Evolutionary conservation across 768 basidiomycete species (phyloP), one percentile per base, ranked within the genome.

Genomic region (Heimioporus sp.): DNA sequence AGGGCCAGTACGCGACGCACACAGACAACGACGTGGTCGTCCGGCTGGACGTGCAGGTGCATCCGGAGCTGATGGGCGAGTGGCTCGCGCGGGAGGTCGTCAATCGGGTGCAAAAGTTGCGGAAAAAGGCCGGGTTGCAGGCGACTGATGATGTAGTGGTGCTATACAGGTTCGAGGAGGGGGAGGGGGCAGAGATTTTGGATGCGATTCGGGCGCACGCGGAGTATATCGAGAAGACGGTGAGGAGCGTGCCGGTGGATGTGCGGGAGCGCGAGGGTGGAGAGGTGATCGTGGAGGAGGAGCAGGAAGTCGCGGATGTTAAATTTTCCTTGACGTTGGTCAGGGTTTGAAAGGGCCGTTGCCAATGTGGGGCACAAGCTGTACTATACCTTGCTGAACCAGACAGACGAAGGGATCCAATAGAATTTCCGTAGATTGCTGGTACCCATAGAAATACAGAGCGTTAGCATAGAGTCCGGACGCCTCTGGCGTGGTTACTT

Each of bases 21-120:
- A 92, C 93, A 19, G 92, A 98, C 72, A 90, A 88, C 62, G 94
- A 98, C 60, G 94, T 98, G 46, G 95, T 97, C 44, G 81, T 98
- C 55, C 80, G 96, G 43, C 83, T 99, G 37, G 97, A 99, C 70
- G 83, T 92, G 49, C 84, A 88, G 66, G 80, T 87, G 42, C 90
- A 97, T 62, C 80, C 87, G 0, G 92, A 98, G 56, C 80, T 98
- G 40, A 83, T 86, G 68, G 77, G 83, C 46, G 90, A 98, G 74
- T 94, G 92, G 77, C 77, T 94, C 21, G 86, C 91, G 42, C 82
- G 97, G 41, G 92, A 96, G 69, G 70, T 98, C 57, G 87, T 89
- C 56, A 96, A 94, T 59, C 87, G 95, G 48, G 86, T 98, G 39
- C 97, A 99, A 74, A 92, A 91, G 67, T 75, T 98, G 54, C 80